Evolutionary conservation across 345 rosid species (phyloP).

Genomic region (Salix exigua): DNA sequence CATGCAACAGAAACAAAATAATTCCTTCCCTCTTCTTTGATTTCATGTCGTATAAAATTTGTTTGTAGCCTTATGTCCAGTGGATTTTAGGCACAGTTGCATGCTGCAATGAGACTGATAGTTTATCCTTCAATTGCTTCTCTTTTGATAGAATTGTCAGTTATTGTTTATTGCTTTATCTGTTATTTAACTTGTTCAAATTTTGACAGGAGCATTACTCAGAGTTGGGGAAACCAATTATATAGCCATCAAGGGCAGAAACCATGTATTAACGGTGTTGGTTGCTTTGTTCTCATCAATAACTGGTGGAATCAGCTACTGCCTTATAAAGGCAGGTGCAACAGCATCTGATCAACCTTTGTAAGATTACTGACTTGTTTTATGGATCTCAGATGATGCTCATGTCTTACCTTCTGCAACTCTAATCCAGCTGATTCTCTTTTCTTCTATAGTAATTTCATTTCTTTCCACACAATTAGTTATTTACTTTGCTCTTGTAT

Average conservation of each 20-base stretch:
- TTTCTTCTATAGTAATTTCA: neutral
- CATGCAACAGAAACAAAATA: neutral
- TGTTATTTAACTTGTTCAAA: neutral
- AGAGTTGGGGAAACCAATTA: constrained; percentile 30
- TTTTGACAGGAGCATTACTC: constrained; percentile 33
- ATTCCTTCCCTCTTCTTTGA: neutral
- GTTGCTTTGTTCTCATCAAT: constrained; percentile 70
- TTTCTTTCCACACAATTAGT: neutral
- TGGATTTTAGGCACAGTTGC: neutral
- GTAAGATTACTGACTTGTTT: constrained; percentile 43
- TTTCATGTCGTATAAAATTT: neutral
- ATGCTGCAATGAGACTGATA: neutral
- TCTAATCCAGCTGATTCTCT: neutral
- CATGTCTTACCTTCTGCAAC: neutral
- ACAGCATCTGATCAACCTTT: constrained; percentile 81
- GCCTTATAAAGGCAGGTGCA: constrained; percentile 74
- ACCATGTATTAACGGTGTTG: constrained; percentile 47
- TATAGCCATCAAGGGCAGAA: constrained; percentile 27
- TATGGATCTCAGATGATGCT: neutral
- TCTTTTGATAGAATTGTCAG: neutral
- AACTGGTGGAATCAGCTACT: constrained; percentile 80
- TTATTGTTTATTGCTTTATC: neutral
- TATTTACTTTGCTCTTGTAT: neutral
- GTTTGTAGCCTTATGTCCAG: neutral
- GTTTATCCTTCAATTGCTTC: neutral